Evolutionary conservation across 2,329 filamentous ascomycete species (phyloP), one percentile per base, ranked within the genome.

Genomic region (Neonectria ditissima): DNA sequence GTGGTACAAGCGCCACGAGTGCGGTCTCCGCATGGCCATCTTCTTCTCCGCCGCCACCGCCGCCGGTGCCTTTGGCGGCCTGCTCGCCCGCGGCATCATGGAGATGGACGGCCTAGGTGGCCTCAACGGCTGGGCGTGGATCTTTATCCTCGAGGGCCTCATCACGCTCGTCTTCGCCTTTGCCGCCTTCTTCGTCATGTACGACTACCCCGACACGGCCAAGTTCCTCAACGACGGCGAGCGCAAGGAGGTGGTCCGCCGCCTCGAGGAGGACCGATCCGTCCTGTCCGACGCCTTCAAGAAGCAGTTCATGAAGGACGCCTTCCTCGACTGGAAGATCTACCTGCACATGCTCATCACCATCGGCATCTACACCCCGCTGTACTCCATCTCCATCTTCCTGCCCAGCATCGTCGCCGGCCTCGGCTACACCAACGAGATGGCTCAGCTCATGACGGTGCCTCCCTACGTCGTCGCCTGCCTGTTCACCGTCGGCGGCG

Each of bases 121-220:
- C 26, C 84, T 87, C 13, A 75, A 78, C 53, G 91, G 90, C 1
- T 95, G 92, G 92, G 83, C 87, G 2, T 94, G 91, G 92, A 93
- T 95, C 55, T 95, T 95, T 75, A 91, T 94, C 62, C 80, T 93
- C 4, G 89, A 92, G 75, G 86, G 86, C 30, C 62, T 85, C 20
- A 70, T 81, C 22, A 86, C 84, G 6, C 74, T 86, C 5, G 2
- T 82, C 32, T 79, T 85, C 44, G 91, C 84, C 43, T 65, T 83
- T 39, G 69, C 73, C 43, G 82, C 81, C 41, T 83, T 82, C 70
- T 86, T 82, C 74, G 78, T 81, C 48, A 86, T 90, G 72, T 79
- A 86, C 64, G 88, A 91, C 74, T 90, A 87, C 71, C 88, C 89
- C 5, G 78, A 76, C 14, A 81, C 75, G 13, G 83, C 84, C 52